phyloP scores from a whole-genome alignment of 169 alveolate genomes.

The Eimeria praecox region DNA sequence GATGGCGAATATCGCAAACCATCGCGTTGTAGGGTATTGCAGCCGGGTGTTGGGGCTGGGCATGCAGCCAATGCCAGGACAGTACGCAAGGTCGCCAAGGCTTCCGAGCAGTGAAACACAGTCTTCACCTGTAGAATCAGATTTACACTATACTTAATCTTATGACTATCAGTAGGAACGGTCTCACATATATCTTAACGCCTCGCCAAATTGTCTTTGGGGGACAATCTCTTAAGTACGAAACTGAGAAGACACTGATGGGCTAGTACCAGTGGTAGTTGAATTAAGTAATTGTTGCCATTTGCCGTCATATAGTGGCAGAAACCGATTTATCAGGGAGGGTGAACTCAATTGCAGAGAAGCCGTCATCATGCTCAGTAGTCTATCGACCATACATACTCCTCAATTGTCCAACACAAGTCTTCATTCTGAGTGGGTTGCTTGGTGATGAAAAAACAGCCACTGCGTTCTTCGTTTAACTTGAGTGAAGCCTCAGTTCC shows the following conservation, averaged over 20 bases:
- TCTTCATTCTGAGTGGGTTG: background rate
- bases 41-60: background rate
- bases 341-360: background rate
- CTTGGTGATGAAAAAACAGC: background rate
- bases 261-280: background rate
- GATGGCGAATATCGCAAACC: background rate
- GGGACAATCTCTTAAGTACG: background rate
- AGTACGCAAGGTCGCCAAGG: background rate
- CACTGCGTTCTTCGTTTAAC: background rate
- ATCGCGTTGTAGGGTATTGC: background rate
- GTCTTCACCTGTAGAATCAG: background rate
- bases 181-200: background rate
- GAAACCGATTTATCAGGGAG: background rate
- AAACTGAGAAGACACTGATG: background rate
- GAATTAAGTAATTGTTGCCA: background rate
- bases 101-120: background rate
- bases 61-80: constrained; percentile 14
- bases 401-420: background rate
- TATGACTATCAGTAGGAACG: background rate
- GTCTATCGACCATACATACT: background rate
- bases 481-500: background rate
- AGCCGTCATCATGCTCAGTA: background rate
- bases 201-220: background rate
- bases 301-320: background rate
- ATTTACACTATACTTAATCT: background rate